Evolutionary conservation across 2,329 filamentous ascomycete genomes (phyloP).

Genomic region (Diaporthe batatas): DNA sequence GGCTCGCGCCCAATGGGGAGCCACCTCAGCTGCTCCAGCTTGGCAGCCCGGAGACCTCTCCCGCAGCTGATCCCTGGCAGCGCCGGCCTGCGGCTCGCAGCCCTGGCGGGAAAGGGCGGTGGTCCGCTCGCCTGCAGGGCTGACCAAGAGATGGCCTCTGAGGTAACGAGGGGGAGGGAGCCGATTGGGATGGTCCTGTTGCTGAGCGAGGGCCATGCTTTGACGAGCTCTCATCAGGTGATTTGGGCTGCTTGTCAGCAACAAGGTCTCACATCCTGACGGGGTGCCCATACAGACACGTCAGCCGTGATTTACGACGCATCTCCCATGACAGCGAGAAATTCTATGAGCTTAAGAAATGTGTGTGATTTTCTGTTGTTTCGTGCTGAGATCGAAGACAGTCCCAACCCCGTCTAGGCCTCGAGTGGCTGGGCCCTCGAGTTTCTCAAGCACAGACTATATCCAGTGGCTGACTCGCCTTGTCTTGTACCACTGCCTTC

Average conservation of each 20-base stretch:
- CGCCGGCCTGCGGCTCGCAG: slow-evolving; percentile 27
- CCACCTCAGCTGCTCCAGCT: slow-evolving; percentile 22
- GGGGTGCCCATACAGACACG: slow-evolving; percentile 4
- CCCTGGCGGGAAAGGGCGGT: neutral
- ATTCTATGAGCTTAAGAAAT: neutral
- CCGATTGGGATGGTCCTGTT: slow-evolving; percentile 18
- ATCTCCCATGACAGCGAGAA: neutral
- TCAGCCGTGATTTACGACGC: neutral
- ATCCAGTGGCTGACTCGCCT: neutral
- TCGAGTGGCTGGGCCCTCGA: neutral
- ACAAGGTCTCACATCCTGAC: slow-evolving; percentile 13
- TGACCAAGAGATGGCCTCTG: slow-evolving; percentile 6
- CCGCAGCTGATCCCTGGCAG: slow-evolving; percentile 22
- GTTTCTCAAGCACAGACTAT: neutral
- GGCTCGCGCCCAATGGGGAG: slow-evolving; percentile 20
- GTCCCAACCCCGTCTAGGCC: neutral
- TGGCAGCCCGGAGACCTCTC: slow-evolving; percentile 4
- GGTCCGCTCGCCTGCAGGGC: slow-evolving; percentile 24
- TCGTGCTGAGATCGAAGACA: neutral
- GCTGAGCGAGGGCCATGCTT: slow-evolving; percentile 23
- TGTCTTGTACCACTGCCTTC: neutral
- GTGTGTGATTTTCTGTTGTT: slow-evolving; percentile 3
- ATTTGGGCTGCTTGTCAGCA: neutral
- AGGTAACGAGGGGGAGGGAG: slow-evolving; percentile 19
- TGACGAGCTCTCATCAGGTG: neutral